These are phyloP conservation scores for Kodamaea restingae DNA, from an alignment of 805 yeast species.

Conservation along the genomic window DNA sequence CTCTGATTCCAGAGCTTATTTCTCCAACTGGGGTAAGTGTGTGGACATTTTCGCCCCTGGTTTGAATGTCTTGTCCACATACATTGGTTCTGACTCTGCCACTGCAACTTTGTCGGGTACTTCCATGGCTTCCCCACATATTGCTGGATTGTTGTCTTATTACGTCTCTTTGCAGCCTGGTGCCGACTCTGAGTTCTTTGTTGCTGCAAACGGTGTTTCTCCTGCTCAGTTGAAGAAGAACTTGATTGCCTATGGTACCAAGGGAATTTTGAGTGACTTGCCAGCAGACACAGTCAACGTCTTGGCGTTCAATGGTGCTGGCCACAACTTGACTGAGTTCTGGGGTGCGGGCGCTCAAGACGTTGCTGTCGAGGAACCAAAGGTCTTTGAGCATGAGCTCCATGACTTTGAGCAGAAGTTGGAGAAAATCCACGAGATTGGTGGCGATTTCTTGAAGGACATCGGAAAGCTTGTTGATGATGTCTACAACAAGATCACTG, in stretches of 20 bases:
- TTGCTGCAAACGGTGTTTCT: conserved; percentile 39
- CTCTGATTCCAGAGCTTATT: conserved; percentile 45
- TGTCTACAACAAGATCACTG: conserved; percentile 17
- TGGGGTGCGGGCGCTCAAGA: conserved; percentile 32
- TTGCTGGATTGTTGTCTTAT: conserved; percentile 54
- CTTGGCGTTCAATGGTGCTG: conserved; percentile 60
- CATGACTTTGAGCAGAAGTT: conserved; percentile 16
- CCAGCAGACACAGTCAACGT: conserved; percentile 50
- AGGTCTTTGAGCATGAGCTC: conserved; percentile 2
- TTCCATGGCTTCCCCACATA: conserved; percentile 62
- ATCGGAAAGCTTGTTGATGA: conserved; percentile 25
- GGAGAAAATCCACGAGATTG: conserved; percentile 20
- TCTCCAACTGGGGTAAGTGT: conserved; percentile 52
- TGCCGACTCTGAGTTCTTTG: conserved; percentile 44
- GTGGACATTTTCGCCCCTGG: conserved; percentile 56
- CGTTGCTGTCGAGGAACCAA: conserved; percentile 1
- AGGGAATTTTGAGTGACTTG: conserved; percentile 43
- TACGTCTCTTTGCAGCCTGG: conserved; percentile 54
- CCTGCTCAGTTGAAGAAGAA: conserved; percentile 53
- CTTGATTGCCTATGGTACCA: conserved; percentile 50
- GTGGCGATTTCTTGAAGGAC: conserved; percentile 19
- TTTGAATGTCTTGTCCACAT: conserved; percentile 52
- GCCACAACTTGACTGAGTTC: conserved; percentile 48
- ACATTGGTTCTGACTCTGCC: conserved; percentile 49
- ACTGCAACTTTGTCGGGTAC: conserved; percentile 56